A percentile compares a stretch with the other conserved stretches of the same genome.
These are phyloP conservation scores for Spinellus fusiger DNA, from an alignment of 192 early-diverging fungal species.

Conservation along the genomic window DNA sequence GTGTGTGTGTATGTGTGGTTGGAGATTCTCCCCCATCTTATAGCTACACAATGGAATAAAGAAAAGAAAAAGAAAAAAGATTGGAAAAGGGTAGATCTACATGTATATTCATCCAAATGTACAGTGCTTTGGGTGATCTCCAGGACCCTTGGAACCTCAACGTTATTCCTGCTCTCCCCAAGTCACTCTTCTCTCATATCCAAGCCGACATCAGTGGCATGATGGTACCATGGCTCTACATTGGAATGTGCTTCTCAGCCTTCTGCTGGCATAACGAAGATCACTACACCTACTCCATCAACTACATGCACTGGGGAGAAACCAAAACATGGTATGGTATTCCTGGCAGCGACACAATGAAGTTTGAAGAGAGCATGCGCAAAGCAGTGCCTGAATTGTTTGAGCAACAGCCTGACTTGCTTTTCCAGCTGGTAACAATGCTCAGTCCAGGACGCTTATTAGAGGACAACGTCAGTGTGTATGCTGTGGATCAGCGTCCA, in stretches of 20 bases:
- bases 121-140: slow-evolving; percentile 30
- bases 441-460: slow-evolving; percentile 70
- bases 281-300: slow-evolving; percentile 94
- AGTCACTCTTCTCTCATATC: slow-evolving; percentile 85
- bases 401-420: slow-evolving; percentile 82
- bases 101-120: slow-evolving; percentile 8
- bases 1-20: background rate
- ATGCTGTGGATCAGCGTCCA: slow-evolving; percentile 79
- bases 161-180: slow-evolving; percentile 72
- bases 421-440: slow-evolving; percentile 94
- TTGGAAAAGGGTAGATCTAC: background rate
- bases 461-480: slow-evolving; percentile 69
- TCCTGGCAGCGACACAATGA: slow-evolving; percentile 68
- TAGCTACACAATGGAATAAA: background rate
- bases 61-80: background rate
- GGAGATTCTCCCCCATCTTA: background rate
- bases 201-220: slow-evolving; percentile 92
- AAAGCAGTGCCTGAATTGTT: slow-evolving; percentile 82
- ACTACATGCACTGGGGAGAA: slow-evolving; percentile 94
- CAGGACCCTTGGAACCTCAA: slow-evolving; percentile 83
- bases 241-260: slow-evolving; percentile 91
- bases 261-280: slow-evolving; percentile 99
- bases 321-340: slow-evolving; percentile 99
- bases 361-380: slow-evolving; percentile 82
- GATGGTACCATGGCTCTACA: slow-evolving; percentile 97